phyloP scores from a whole-genome alignment of 2,329 filamentous ascomycete genomes.

The Aspergillus ibericus region DNA sequence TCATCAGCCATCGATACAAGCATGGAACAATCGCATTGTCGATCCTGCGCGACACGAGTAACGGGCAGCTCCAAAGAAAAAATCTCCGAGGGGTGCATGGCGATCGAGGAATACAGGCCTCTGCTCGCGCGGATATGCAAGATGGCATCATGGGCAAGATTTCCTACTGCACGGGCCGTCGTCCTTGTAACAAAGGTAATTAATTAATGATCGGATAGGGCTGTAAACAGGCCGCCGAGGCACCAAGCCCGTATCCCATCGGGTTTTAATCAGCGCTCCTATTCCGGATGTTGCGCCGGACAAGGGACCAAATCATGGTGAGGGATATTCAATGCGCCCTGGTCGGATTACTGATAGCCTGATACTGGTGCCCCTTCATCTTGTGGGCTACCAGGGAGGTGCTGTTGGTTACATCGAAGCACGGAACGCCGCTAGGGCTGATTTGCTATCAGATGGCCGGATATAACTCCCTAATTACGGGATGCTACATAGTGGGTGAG shows the following conservation, averaged over 20 bases:
- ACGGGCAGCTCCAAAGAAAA: background rate
- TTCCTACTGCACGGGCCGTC: background rate
- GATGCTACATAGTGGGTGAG: background rate
- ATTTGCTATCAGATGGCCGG: constrained; percentile 2
- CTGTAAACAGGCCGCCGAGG: background rate
- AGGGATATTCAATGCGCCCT: background rate
- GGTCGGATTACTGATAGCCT: background rate
- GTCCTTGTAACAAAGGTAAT: background rate
- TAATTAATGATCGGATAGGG: background rate
- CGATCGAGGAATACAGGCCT: background rate
- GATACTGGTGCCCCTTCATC: background rate
- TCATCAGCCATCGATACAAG: background rate
- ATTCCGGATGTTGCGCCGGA: background rate
- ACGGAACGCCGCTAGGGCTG: background rate
- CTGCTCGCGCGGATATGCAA: constrained; percentile 1
- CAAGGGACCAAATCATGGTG: background rate
- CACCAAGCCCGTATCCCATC: background rate
- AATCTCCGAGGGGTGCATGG: constrained; percentile 4
- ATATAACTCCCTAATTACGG: constrained; percentile 2
- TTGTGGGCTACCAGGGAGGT: background rate
- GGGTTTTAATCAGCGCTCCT: background rate
- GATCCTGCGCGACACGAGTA: constrained; percentile 6
- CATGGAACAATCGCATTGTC: constrained; percentile 5
- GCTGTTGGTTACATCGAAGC: background rate
- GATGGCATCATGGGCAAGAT: constrained; percentile 6